Evolutionary conservation across 2,329 filamentous ascomycete species (phyloP).

Genomic region (Lecanosticta acicola): DNA sequence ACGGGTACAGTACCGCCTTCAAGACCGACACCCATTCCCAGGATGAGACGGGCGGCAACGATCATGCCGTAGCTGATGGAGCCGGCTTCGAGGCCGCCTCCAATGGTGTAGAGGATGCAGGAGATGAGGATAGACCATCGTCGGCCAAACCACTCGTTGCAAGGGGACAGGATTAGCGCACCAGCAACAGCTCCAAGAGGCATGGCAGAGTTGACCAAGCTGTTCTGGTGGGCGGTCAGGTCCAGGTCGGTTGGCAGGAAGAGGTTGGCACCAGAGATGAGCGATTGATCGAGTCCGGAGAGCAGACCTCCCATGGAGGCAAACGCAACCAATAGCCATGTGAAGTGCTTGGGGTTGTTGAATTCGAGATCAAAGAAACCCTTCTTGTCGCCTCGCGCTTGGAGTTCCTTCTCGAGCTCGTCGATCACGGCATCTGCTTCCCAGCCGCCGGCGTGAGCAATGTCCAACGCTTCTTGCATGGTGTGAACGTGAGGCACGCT

Average conservation of each 20-base stretch:
- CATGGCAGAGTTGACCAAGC: slow-evolving; percentile 64
- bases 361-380: slow-evolving; percentile 53
- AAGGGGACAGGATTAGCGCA: slow-evolving; percentile 60
- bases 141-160: slow-evolving; percentile 63
- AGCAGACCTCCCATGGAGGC: slow-evolving; percentile 71
- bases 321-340: slow-evolving; percentile 62
- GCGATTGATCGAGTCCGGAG: slow-evolving; percentile 65
- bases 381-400: slow-evolving; percentile 34
- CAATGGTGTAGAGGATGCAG: slow-evolving; percentile 64
- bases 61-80: slow-evolving; percentile 67
- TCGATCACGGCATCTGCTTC: slow-evolving; percentile 43
- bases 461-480: slow-evolving; percentile 29
- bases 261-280: slow-evolving; percentile 66
- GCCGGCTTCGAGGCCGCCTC: slow-evolving; percentile 62
- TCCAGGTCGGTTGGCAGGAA: slow-evolving; percentile 56
- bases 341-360: slow-evolving; percentile 59
- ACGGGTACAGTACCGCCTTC: slow-evolving; percentile 70
- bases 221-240: slow-evolving; percentile 53
- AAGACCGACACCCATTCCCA: slow-evolving; percentile 65
- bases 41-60: slow-evolving; percentile 60
- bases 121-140: slow-evolving; percentile 65
- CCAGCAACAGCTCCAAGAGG: slow-evolving; percentile 66
- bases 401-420: slow-evolving; percentile 37
- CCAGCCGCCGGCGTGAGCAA: slow-evolving; percentile 34
- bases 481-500: slow-evolving; percentile 24